Evolutionary conservation across 2,329 filamentous ascomycete genomes (phyloP).

Genomic region (Paracoccidioides lutzii): DNA sequence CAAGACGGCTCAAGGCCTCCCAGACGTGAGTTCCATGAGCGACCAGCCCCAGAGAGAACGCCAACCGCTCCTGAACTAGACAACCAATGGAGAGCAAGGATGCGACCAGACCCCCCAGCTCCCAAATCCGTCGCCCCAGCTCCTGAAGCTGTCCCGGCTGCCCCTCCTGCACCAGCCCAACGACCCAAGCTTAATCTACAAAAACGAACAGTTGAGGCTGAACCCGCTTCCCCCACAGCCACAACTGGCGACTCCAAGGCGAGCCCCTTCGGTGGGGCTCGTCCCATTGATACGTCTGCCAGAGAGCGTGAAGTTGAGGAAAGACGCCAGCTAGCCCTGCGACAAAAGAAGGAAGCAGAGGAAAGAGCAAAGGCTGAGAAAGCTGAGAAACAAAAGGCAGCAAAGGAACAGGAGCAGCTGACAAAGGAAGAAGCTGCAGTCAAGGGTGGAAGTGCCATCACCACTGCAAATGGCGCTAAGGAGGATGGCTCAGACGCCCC

Average conservation of each 20-base stretch:
- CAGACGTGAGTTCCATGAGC: constrained; percentile 61
- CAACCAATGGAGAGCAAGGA: constrained; percentile 81
- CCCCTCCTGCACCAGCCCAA: constrained; percentile 48
- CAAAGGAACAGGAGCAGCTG: constrained; percentile 46
- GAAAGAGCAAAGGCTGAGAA: constrained; percentile 69
- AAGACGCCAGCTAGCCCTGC: constrained; percentile 59
- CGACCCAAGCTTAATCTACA: constrained; percentile 77
- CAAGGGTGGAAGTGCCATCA: constrained; percentile 24
- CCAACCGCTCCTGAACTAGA: constrained; percentile 86
- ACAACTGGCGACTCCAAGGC: constrained; percentile 57
- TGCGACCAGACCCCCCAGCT: constrained; percentile 63
- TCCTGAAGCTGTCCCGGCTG: constrained; percentile 61
- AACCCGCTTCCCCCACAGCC: constrained; percentile 34
- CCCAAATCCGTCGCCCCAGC: constrained; percentile 50
- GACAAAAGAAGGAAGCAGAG: constrained; percentile 75
- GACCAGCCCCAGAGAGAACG: constrained; percentile 49
- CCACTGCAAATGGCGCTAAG: constrained; percentile 25
- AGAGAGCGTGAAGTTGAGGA: constrained; percentile 85
- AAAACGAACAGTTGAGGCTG: constrained; percentile 78
- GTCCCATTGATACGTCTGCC: constrained; percentile 83
- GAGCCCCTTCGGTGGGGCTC: constrained; percentile 85
- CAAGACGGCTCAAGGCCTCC: constrained; percentile 70
- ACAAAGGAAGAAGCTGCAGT: constrained; percentile 23
- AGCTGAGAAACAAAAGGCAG: constrained; percentile 49
- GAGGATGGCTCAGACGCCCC: constrained; percentile 30